Evolutionary conservation across 139 green algal species (phyloP).

Genomic region (Coelastrella sp.): DNA sequence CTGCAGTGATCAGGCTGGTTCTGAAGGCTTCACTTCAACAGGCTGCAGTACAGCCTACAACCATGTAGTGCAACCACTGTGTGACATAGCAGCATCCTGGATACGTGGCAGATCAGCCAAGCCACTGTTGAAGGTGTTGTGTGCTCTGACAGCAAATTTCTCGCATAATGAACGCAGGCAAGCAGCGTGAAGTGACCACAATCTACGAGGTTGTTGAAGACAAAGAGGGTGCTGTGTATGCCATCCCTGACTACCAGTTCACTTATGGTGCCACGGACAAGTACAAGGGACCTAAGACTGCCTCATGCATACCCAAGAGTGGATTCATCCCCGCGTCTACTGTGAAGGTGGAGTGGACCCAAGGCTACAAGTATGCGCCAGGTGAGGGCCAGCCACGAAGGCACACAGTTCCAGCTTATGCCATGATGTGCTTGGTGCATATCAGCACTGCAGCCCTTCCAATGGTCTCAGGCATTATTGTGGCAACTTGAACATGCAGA

Average conservation of each 20-base stretch:
- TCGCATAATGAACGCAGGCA: constrained; percentile 21
- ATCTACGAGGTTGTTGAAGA: constrained; percentile 67
- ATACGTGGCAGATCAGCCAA: no score
- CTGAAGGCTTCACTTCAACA: no score
- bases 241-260: constrained; percentile 71
- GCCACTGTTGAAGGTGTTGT: no score
- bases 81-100: neutral
- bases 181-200: constrained; percentile 66
- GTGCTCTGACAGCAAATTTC: neutral
- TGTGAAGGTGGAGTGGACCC: neutral
- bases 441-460: no score
- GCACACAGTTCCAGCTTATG: neutral
- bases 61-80: no score
- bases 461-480: no score
- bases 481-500: no score
- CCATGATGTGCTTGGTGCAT: no score
- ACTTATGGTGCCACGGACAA: constrained; percentile 24
- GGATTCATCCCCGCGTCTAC: constrained; percentile 8
- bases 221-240: constrained; percentile 43
- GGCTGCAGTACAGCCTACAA: no score
- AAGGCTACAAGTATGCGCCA: constrained; percentile 13
- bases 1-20: no score
- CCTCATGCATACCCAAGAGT: constrained; percentile 15
- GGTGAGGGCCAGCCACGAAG: neutral
- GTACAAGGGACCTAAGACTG: constrained; percentile 18